Conservation (phyloP, 202 grass and related monocot genomes). For the Eragrostis tef region DNA sequence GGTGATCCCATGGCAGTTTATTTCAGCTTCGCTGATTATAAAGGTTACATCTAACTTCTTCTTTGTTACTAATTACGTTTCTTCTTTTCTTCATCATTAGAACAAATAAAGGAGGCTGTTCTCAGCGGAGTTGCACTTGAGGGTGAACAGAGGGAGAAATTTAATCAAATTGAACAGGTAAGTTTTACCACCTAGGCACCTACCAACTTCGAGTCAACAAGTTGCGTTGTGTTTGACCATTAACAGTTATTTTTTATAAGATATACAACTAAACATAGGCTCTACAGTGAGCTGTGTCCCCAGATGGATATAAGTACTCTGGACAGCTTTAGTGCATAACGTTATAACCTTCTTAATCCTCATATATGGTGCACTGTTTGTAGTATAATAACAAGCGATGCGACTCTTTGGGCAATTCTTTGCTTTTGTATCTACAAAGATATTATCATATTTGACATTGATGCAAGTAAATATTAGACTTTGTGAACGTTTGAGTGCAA, state of each 20-base stretch:
- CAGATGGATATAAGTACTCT: too few relatives aligned
- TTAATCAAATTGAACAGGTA: conserved; percentile 95
- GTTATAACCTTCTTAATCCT: background rate
- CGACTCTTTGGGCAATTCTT: background rate
- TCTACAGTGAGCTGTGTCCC: too few relatives aligned
- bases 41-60: too few relatives aligned
- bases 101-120: conserved; percentile 92
- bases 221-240: background rate
- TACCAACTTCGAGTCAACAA: background rate
- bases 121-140: conserved; percentile 85
- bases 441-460: conserved; percentile 17
- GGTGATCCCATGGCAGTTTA: background rate
- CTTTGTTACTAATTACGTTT: background rate
- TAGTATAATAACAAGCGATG: background rate
- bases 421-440: background rate
- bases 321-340: background rate
- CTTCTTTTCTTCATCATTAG: conserved; percentile 42
- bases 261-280: too few relatives aligned
- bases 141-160: conserved; percentile 79
- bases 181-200: background rate
- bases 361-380: background rate
- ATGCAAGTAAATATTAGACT: too few relatives aligned
- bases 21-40: too few relatives aligned
- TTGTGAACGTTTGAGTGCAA: conserved; percentile 53
- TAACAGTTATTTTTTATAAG: background rate